phyloP scores from a whole-genome alignment of 345 rosid genomes.

The thale cress (Arabidopsis thaliana) region TAIR10.1 NC_003074.8:6973501-6974000 shows the following conservation, averaged over 20 bases:
- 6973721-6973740: slow-evolving; percentile 58
- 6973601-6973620: slow-evolving; percentile 75
- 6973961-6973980: slow-evolving; percentile 64
- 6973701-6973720: slow-evolving; percentile 75
- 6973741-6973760: slow-evolving; percentile 68
- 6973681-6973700: slow-evolving; percentile 44
- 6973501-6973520: slow-evolving; percentile 91
- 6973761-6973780: slow-evolving; percentile 76
- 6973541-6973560: slow-evolving; percentile 93
- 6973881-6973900: slow-evolving; percentile 99
- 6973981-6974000: slow-evolving; percentile 77
- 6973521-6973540: slow-evolving; percentile 77
- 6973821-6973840: slow-evolving; percentile 94
- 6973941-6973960: slow-evolving; percentile 80
- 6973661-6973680: slow-evolving; percentile 64
- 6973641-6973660: slow-evolving; percentile 68
- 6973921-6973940: slow-evolving; percentile 96
- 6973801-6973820: slow-evolving; percentile 99
- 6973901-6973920: slow-evolving; percentile 84
- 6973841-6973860: slow-evolving; percentile 92
- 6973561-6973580: slow-evolving; percentile 85
- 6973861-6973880: slow-evolving; percentile 98
- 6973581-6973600: slow-evolving; percentile 81
- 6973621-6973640: slow-evolving; percentile 59
- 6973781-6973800: slow-evolving; percentile 91